phyloP scores from a whole-genome alignment of 1,139 yeast genomes.

The Groenewaldozyma sp. region DNA sequence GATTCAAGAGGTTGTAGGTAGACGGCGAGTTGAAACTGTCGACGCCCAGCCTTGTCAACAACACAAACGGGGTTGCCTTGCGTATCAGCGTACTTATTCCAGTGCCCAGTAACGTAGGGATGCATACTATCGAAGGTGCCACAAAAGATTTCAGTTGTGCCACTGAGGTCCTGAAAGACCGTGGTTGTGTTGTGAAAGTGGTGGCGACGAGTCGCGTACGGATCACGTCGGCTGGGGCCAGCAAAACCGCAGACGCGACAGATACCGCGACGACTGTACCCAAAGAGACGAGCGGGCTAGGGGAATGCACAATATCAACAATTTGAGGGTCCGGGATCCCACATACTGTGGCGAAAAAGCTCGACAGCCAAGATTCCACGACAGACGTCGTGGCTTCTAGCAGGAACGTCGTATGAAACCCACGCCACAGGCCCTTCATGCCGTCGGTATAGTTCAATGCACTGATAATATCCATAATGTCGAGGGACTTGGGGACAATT shows the following conservation, averaged over 20 bases:
- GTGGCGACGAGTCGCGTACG: conserved; percentile 72
- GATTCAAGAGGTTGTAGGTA: conserved; percentile 43
- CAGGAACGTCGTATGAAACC: conserved; percentile 76
- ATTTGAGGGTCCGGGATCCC: conserved; percentile 89
- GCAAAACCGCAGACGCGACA: conserved; percentile 61
- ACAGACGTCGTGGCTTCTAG: conserved; percentile 68
- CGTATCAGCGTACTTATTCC: conserved; percentile 54
- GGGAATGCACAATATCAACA: conserved; percentile 72
- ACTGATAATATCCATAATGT: conserved; percentile 62
- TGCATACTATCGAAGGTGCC: conserved; percentile 45
- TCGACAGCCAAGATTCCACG: conserved; percentile 86
- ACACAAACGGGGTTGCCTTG: conserved; percentile 62
- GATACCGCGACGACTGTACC: conserved; percentile 62
- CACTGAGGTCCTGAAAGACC: conserved; percentile 33
- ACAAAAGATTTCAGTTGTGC: conserved; percentile 35
- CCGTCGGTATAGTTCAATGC: conserved; percentile 72
- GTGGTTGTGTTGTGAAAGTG: conserved; percentile 30
- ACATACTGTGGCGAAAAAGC: conserved; percentile 69
- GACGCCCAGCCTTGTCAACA: conserved; percentile 56
- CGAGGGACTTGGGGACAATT: conserved; percentile 48
- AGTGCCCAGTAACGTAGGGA: conserved; percentile 56
- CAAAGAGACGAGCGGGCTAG: conserved; percentile 63
- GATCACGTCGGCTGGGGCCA: conserved; percentile 76
- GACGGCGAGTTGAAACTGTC: conserved; percentile 62
- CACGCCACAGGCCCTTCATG: conserved; percentile 75